Percentiles rank a stretch among this genome's conserved stretches.
Evolutionary conservation across 768 basidiomycete genomes (phyloP).

Genomic region (Suillus bovinus): DNA sequence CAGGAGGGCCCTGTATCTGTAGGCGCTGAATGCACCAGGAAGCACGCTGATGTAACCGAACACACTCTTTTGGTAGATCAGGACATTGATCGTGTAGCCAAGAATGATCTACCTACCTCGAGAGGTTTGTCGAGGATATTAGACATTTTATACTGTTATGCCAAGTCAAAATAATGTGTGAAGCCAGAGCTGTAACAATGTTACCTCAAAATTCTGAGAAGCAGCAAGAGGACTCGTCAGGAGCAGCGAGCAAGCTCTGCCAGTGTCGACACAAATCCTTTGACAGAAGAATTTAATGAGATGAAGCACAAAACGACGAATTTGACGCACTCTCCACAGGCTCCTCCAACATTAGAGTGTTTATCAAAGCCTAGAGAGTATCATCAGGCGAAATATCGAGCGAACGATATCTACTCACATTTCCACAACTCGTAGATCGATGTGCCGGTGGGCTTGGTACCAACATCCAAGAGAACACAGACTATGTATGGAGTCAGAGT

Average conservation of each 20-base stretch:
- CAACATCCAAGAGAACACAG: conserved; percentile 91
- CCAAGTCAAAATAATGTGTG: conserved; percentile 8
- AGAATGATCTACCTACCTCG: conserved; percentile 54
- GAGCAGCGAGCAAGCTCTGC: conserved; percentile 68
- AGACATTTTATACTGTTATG: conserved; percentile 83
- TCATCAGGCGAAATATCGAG: conserved; percentile 8
- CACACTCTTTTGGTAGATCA: conserved; percentile 50
- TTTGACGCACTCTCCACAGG: conserved; percentile 82
- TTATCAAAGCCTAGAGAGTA: conserved; percentile 63
- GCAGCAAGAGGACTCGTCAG: conserved; percentile 80
- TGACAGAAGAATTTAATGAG: conserved; percentile 2
- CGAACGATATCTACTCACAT: conserved; percentile 41
- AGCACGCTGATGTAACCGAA: conserved; percentile 88
- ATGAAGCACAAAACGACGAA: conserved; percentile 1
- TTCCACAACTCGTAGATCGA: conserved; percentile 98
- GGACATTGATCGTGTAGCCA: background rate
- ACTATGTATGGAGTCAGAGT: conserved; percentile 43
- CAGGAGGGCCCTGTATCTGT: conserved; percentile 83
- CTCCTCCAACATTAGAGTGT: conserved; percentile 85
- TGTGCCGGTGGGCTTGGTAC: conserved; percentile 92
- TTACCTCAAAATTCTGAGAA: conserved; percentile 92
- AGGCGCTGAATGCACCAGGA: conserved; percentile 91
- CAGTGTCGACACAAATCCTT: conserved; percentile 85
- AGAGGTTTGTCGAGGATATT: conserved; percentile 96
- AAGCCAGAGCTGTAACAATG: background rate